These are phyloP conservation scores for Fraxinus floribunda DNA, from an alignment of 305 asterid species.

Conservation along the genomic window DNA sequence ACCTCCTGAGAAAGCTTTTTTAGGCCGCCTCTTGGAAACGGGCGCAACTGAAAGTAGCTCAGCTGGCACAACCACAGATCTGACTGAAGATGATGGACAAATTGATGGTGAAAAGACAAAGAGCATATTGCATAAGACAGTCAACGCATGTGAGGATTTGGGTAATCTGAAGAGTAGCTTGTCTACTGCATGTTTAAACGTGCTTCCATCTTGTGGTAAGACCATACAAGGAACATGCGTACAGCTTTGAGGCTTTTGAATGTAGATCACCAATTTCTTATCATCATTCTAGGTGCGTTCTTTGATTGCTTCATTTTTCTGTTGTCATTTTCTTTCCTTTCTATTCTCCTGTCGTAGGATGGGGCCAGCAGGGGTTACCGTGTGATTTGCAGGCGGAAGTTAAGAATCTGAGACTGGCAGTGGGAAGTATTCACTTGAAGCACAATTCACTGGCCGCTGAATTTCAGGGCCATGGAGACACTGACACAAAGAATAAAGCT, in stretches of 20 bases:
- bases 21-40: conserved; percentile 69
- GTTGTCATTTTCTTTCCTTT: conserved; percentile 19
- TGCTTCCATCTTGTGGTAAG: conserved; percentile 65
- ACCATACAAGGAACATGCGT: conserved; percentile 7
- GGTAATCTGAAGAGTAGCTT: conserved; percentile 52
- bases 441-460: conserved; percentile 74
- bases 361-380: conserved; percentile 47
- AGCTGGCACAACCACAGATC: conserved; percentile 32
- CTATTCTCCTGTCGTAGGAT: conserved; percentile 47
- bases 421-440: conserved; percentile 67
- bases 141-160: conserved; percentile 57
- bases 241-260: conserved; percentile 9
- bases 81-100: conserved; percentile 40
- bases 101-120: conserved; percentile 43
- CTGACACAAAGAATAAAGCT: conserved; percentile 78
- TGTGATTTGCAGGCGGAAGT: conserved; percentile 56
- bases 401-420: conserved; percentile 54
- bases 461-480: conserved; percentile 67
- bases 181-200: conserved; percentile 44
- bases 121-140: conserved; percentile 42
- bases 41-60: conserved; percentile 85
- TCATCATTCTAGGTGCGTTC: background rate
- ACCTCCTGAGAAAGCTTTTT: conserved; percentile 55
- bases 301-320: background rate
- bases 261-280: conserved; percentile 17